phyloP scores from a whole-genome alignment of 2,329 filamentous ascomycete genomes.

The Ascocoryne sarcoides region DNA sequence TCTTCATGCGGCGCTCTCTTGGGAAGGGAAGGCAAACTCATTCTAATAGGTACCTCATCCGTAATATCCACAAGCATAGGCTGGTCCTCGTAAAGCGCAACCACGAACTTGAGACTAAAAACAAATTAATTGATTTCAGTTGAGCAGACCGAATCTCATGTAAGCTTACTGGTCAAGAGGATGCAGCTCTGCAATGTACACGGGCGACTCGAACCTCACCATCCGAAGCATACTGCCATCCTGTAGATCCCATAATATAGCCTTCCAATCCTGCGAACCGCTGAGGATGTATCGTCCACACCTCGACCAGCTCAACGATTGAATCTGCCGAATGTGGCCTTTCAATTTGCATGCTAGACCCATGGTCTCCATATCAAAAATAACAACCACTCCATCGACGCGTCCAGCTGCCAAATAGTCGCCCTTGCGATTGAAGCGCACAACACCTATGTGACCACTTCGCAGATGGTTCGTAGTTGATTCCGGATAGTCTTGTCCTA shows the following conservation, averaged over 20 bases:
- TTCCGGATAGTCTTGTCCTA: conserved; percentile 78
- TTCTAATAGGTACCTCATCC: conserved; percentile 60
- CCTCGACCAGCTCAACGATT: conserved; percentile 89
- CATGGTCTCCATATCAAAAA: conserved; percentile 97
- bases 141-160: too few species aligned
- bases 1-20: conserved; percentile 62
- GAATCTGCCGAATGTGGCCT: conserved; percentile 88
- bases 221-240: conserved; percentile 63
- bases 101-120: conserved; percentile 72
- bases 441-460: conserved; percentile 54
- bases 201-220: conserved; percentile 83
- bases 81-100: conserved; percentile 87
- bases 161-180: conserved; percentile 70
- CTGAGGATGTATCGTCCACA: conserved; percentile 87
- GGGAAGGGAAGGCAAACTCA: conserved; percentile 72
- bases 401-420: conserved; percentile 92
- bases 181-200: conserved; percentile 93
- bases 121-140: conserved; percentile 3
- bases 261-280: conserved; percentile 93
- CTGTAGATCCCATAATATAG: conserved; percentile 87
- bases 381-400: conserved; percentile 86
- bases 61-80: conserved; percentile 80
- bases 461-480: conserved; percentile 81
- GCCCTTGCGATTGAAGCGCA: conserved; percentile 87
- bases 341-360: conserved; percentile 89